phyloP scores from a whole-genome alignment of 768 basidiomycete genomes.

The Tylopilus cervinicoccineus region DNA sequence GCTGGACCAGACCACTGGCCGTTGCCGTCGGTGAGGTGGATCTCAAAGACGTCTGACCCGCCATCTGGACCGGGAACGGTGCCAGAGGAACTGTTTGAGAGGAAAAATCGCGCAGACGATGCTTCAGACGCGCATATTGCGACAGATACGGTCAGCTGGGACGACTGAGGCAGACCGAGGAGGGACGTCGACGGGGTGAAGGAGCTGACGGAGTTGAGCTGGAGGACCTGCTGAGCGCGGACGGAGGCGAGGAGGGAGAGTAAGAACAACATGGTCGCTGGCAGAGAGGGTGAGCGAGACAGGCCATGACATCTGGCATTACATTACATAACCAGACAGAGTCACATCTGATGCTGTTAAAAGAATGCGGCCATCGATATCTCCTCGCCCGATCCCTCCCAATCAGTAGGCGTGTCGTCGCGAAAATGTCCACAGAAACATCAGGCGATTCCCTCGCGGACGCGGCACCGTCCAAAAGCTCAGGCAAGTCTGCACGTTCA shows the following conservation, averaged over 20 bases:
- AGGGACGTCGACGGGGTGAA: slow-evolving; percentile 33
- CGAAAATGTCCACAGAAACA: slow-evolving; percentile 10
- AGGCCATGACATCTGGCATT: too few species aligned
- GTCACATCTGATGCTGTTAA: slow-evolving; percentile 9
- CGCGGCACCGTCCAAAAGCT: slow-evolving; percentile 34
- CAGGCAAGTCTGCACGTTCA: slow-evolving; percentile 28
- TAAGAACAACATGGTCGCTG: background rate
- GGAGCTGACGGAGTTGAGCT: slow-evolving; percentile 34
- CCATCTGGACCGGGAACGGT: slow-evolving; percentile 36
- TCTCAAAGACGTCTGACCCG: slow-evolving; percentile 43
- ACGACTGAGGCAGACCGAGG: slow-evolving; percentile 39
- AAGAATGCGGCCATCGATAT: slow-evolving; percentile 19
- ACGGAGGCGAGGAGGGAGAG: background rate
- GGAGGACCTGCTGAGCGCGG: slow-evolving; percentile 24
- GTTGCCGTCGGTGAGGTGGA: slow-evolving; percentile 43
- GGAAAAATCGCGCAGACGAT: slow-evolving; percentile 49
- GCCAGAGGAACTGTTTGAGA: slow-evolving; percentile 47
- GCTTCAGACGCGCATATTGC: slow-evolving; percentile 41
- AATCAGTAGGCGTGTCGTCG: background rate
- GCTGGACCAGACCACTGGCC: slow-evolving; percentile 51
- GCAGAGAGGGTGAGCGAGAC: background rate
- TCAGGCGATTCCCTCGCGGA: background rate
- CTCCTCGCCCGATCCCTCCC: background rate
- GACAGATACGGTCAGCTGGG: slow-evolving; percentile 42
- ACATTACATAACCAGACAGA: background rate